Conservation (phyloP, 371 early-diverging fungal species). For the Actinomucor elegans region DNA sequence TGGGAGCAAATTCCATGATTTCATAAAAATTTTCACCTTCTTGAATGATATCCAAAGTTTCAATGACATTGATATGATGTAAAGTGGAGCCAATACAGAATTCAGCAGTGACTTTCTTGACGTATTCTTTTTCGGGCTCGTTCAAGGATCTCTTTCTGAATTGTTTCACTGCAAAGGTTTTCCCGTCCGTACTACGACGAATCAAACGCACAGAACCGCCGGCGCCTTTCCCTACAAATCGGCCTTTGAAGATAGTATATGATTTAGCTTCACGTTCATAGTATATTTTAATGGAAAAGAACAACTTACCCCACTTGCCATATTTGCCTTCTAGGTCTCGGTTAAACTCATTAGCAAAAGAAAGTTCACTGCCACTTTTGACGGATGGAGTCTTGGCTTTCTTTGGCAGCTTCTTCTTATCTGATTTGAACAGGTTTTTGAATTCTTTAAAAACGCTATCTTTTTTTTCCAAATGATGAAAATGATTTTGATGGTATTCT, state of each 20-base stretch:
- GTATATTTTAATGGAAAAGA: background rate
- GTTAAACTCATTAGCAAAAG: slow-evolving; percentile 43
- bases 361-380: slow-evolving; percentile 24
- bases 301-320: slow-evolving; percentile 46
- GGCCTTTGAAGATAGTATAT: slow-evolving; percentile 25
- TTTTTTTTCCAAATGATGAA: slow-evolving; percentile 45
- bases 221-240: slow-evolving; percentile 73
- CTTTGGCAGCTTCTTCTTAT: slow-evolving; percentile 21
- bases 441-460: slow-evolving; percentile 56
- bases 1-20: slow-evolving; percentile 84
- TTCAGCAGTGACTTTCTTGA: slow-evolving; percentile 82
- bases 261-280: too few species aligned
- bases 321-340: slow-evolving; percentile 31
- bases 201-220: slow-evolving; percentile 76
- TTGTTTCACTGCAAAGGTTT: slow-evolving; percentile 79
- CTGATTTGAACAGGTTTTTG: slow-evolving; percentile 16
- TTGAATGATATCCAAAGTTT: slow-evolving; percentile 81
- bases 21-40: slow-evolving; percentile 62
- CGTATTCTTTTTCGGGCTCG: slow-evolving; percentile 76
- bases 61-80: slow-evolving; percentile 85
- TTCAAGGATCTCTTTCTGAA: slow-evolving; percentile 72
- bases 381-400: slow-evolving; percentile 39
- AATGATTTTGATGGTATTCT: slow-evolving; percentile 45
- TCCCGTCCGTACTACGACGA: slow-evolving; percentile 50
- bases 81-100: slow-evolving; percentile 83